Evolutionary conservation across 371 early-diverging fungal genomes (phyloP).

Genomic region (Massospora cicadina): DNA sequence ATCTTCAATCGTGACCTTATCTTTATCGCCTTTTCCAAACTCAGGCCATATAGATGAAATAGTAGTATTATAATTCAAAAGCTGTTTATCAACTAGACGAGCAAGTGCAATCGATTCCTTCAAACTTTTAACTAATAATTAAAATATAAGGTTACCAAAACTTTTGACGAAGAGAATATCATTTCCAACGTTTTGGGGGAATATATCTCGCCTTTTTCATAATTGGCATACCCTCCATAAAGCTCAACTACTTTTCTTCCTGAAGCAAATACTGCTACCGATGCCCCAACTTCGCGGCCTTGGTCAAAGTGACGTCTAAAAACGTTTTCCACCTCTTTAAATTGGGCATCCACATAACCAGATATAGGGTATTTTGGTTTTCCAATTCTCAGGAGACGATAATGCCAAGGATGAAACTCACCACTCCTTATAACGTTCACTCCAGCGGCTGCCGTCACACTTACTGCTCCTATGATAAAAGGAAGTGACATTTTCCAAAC

Average conservation of each 20-base stretch:
- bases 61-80: slow-evolving; percentile 28
- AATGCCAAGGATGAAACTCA: slow-evolving; percentile 4
- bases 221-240: slow-evolving; percentile 40
- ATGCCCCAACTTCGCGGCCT: neutral
- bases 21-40: slow-evolving; percentile 52
- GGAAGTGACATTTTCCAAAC: too few species aligned
- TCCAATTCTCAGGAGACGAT: neutral
- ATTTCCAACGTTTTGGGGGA: slow-evolving; percentile 33
- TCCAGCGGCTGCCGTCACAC: neutral
- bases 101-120: slow-evolving; percentile 25
- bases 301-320: neutral
- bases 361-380: neutral
- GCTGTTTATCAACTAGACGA: slow-evolving; percentile 34
- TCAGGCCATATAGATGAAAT: slow-evolving; percentile 57
- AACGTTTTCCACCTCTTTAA: neutral
- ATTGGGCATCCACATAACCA: neutral
- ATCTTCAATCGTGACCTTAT: slow-evolving; percentile 39
- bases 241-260: slow-evolving; percentile 31
- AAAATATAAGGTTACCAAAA: slow-evolving; percentile 15
- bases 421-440: neutral
- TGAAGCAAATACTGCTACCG: neutral
- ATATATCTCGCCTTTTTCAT: slow-evolving; percentile 20
- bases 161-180: slow-evolving; percentile 46
- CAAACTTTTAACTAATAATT: neutral
- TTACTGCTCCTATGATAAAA: neutral